Evolutionary conservation across 2,329 filamentous ascomycete genomes (phyloP), one percentile per base, ranked within the genome.

Genomic region (Microdochium nivale): DNA sequence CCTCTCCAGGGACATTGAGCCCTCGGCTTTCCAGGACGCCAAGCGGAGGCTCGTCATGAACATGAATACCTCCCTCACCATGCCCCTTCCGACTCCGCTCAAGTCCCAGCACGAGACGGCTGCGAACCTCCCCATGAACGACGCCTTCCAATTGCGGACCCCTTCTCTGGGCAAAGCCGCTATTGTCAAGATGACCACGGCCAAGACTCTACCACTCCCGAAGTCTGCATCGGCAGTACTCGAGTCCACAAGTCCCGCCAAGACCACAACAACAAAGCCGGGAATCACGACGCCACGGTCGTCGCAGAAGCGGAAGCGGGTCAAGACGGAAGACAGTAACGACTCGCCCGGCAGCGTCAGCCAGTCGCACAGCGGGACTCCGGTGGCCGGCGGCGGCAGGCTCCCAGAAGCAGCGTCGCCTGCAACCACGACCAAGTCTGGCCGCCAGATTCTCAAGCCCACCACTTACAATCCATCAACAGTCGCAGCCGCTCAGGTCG

Each of bases 351-450:
- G 56, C 49, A 51, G 60, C 3, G 62, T 62, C 25, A 66, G 67
- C 3, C 49, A 58, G 4, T 65, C 67, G 2, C 59, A 63, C 14
- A 56, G 19, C 13, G 19, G 53, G 10, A 52, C 50, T n/a, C 48
- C 53, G 19, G 51, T 52, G 21, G 56, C 58, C 27, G 59, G 58
- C 16, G 46, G 58, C 16, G 46, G 79, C 55, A 78, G 78, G 9
- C 75, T 76, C 21, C 70, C 80, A 19, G n/a, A 21, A 21, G 40
- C 21, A 10, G 16, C 21, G 8, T 19, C 40, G 19, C 40, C 24
- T 23, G 77, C 80, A 3, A 87, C 82, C 27, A 83, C 80, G 62
- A 90, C 87, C 10, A 88, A 89, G 62, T 91, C 86, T 21, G 88
- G 88, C 35, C 80, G 88, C 55, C 81, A 84, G 53, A 79, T 90